Percentiles rank a stretch among this genome's conserved stretches.
Conservation (phyloP, 352 stramenopile species). For the Phytophthora foliorum region DNA sequence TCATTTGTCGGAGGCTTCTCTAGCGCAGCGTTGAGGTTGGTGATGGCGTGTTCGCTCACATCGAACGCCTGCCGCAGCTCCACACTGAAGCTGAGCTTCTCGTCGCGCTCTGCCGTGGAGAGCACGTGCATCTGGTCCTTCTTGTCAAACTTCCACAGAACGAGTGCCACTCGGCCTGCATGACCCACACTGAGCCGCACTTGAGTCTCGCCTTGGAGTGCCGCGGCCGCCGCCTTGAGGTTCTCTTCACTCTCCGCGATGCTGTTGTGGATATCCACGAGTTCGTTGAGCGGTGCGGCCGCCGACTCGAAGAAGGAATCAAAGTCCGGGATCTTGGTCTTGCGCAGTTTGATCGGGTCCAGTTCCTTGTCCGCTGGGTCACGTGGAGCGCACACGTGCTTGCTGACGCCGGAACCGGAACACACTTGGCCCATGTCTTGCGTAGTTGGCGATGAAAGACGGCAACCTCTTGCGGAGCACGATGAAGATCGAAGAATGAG, state of each 20-base stretch:
- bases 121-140: conserved; percentile 55
- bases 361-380: conserved; percentile 40
- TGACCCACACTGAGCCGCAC: conserved; percentile 39
- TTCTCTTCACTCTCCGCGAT: conserved; percentile 67
- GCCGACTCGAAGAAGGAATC: conserved; percentile 34
- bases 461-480: conserved; percentile 30
- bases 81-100: conserved; percentile 23
- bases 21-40: conserved; percentile 45
- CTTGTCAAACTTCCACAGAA: conserved; percentile 60
- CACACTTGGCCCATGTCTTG: conserved; percentile 69
- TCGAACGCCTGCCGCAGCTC: conserved; percentile 30
- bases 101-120: conserved; percentile 22
- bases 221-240: conserved; percentile 55
- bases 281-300: conserved; percentile 29
- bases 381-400: conserved; percentile 44
- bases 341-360: conserved; percentile 27
- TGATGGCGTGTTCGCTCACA: conserved; percentile 21
- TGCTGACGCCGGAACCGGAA: conserved; percentile 55
- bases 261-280: conserved; percentile 51
- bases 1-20: conserved; percentile 44
- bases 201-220: conserved; percentile 61
- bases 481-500: conserved; percentile 49
- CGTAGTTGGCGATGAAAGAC: background rate
- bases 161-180: conserved; percentile 33
- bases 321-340: conserved; percentile 38